Percentiles rank a stretch among this genome's conserved stretches.
Evolutionary conservation across 257 asterid genomes (phyloP).

Genomic region (Handroanthus guayacan): DNA sequence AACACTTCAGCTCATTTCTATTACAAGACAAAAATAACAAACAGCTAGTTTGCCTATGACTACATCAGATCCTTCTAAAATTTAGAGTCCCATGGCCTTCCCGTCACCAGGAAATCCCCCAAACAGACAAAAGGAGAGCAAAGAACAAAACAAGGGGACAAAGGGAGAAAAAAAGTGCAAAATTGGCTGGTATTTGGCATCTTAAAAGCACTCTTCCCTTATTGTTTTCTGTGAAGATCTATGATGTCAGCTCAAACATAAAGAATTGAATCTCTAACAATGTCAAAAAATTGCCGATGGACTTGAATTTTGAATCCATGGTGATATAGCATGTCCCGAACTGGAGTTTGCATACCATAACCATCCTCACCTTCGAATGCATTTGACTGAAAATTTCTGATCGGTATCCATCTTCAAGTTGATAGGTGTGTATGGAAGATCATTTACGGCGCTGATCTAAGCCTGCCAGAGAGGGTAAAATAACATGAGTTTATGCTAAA

Average conservation of each 20-base stretch:
- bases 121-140: conserved; percentile 9
- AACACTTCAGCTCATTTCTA: conserved; percentile 37
- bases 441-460: conserved; percentile 52
- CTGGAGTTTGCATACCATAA: conserved; percentile 36
- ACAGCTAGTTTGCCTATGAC: conserved; percentile 13
- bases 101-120: neutral
- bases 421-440: conserved; percentile 34
- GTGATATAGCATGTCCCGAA: conserved; percentile 26
- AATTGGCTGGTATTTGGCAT: conserved; percentile 48
- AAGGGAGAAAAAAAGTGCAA: conserved; percentile 25
- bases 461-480: conserved; percentile 50
- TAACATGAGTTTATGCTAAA: conserved; percentile 7
- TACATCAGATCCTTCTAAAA: conserved; percentile 33
- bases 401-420: conserved; percentile 35
- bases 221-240: conserved; percentile 44
- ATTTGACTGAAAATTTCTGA: conserved; percentile 31
- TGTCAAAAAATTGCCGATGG: conserved; percentile 44
- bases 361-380: conserved; percentile 34
- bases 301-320: conserved; percentile 36
- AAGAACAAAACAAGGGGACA: neutral
- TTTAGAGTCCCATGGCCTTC: conserved; percentile 18
- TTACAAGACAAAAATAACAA: conserved; percentile 34
- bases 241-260: conserved; percentile 45
- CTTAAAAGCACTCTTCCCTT: conserved; percentile 31
- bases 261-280: conserved; percentile 53